Conservation (phyloP, 2,329 filamentous ascomycete species). For the Hypocrella siamensis region DNA sequence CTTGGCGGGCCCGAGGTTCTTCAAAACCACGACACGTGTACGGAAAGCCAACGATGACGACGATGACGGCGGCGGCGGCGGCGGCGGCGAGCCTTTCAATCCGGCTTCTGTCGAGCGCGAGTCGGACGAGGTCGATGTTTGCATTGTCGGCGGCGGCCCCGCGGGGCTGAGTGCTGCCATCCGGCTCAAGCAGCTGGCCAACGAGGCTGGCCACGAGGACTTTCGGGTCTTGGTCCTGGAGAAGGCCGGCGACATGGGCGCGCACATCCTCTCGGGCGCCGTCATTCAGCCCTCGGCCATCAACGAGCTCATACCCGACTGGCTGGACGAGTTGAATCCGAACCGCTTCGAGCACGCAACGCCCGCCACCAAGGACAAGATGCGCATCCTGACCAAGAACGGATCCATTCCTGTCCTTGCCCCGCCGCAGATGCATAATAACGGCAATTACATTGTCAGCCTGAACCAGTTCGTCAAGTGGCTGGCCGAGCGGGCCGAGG, state of each 20-base stretch:
- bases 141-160: slow-evolving; percentile 91
- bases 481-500: slow-evolving; percentile 92
- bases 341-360: slow-evolving; percentile 79
- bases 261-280: slow-evolving; percentile 90
- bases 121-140: slow-evolving; percentile 87
- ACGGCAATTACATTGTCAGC: slow-evolving; percentile 95
- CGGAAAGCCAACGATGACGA: slow-evolving; percentile 9
- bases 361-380: slow-evolving; percentile 66
- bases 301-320: slow-evolving; percentile 83
- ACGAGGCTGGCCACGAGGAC: slow-evolving; percentile 86
- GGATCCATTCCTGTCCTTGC: slow-evolving; percentile 65
- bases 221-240: slow-evolving; percentile 87
- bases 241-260: slow-evolving; percentile 88
- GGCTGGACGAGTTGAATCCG: slow-evolving; percentile 78
- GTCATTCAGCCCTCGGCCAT: slow-evolving; percentile 83
- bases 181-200: slow-evolving; percentile 86
- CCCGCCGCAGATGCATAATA: slow-evolving; percentile 95
- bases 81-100: slow-evolving; percentile 43
- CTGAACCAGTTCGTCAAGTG: slow-evolving; percentile 91
- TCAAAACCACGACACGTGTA: slow-evolving; percentile 17
- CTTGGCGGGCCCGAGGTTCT: slow-evolving; percentile 14
- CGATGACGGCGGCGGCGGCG: background rate
- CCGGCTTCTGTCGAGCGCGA: slow-evolving; percentile 63
- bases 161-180: slow-evolving; percentile 88
- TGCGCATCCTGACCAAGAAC: slow-evolving; percentile 85